These are phyloP conservation scores for Stenogyne calaminthoides DNA, from an alignment of 305 asterid species.

Conservation along the genomic window DNA sequence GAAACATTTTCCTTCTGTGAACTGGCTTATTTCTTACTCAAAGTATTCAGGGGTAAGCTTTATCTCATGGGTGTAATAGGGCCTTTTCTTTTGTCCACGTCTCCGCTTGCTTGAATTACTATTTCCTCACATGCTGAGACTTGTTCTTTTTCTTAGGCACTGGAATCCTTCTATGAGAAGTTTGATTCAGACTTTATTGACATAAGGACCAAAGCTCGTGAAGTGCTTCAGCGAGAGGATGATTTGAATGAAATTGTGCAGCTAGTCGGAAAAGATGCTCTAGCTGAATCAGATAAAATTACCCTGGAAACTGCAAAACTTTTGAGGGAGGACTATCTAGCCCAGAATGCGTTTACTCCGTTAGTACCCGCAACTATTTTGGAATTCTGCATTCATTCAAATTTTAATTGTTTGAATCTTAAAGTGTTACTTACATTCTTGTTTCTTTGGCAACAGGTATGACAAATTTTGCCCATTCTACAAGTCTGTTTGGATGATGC, in stretches of 20 bases:
- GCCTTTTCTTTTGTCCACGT: background rate
- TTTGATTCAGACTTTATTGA: slow-evolving; percentile 91
- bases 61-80: background rate
- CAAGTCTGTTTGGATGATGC: slow-evolving; percentile 99
- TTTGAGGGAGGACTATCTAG: slow-evolving; percentile 98
- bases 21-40: slow-evolving; percentile 98
- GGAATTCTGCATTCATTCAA: background rate
- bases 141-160: slow-evolving; percentile 54
- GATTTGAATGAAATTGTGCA: slow-evolving; percentile 98
- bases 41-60: slow-evolving; percentile 86
- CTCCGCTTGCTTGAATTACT: slow-evolving; percentile 18
- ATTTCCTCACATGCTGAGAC: slow-evolving; percentile 13
- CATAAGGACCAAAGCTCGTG: slow-evolving; percentile 98
- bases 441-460: slow-evolving; percentile 56
- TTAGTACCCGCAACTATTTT: slow-evolving; percentile 40
- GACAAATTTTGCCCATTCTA: slow-evolving; percentile 98
- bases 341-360: slow-evolving; percentile 99
- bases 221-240: slow-evolving; percentile 97
- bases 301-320: slow-evolving; percentile 95
- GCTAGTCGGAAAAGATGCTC: slow-evolving; percentile 98
- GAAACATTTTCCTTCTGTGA: slow-evolving; percentile 96
- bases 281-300: slow-evolving; percentile 94
- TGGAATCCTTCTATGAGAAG: slow-evolving; percentile 93
- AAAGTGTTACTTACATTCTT: background rate
- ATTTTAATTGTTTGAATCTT: background rate